Evolutionary conservation across 495 filamentous ascomycete species (phyloP).

Genomic region (Podospora conica): DNA sequence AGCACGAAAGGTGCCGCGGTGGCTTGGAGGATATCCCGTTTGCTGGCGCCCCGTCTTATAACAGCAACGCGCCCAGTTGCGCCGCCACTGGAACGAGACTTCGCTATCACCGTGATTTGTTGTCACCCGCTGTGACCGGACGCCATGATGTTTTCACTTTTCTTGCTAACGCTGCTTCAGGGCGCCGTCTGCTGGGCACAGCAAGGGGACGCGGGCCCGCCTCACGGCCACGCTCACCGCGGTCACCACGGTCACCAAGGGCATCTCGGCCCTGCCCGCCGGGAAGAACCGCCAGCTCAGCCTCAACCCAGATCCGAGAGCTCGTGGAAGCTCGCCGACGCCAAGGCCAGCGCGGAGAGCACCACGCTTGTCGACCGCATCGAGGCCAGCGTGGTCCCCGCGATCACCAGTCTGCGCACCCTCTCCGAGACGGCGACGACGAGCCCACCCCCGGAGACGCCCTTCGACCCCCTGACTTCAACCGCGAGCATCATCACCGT

Average conservation of each 20-base stretch:
- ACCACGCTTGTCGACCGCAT: background rate
- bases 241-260: background rate
- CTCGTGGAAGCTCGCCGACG: background rate
- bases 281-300: background rate
- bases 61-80: background rate
- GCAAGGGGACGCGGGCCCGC: background rate
- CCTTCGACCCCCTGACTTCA: slow-evolving; percentile 7
- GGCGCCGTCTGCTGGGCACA: background rate
- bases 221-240: background rate
- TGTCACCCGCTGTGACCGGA: background rate
- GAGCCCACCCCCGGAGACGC: background rate
- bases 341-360: background rate
- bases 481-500: slow-evolving; percentile 22
- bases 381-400: background rate
- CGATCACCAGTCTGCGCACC: background rate
- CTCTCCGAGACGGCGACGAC: background rate
- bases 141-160: background rate
- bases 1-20: background rate
- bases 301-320: background rate
- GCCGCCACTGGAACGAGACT: background rate
- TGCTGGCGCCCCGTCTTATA: background rate
- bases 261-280: background rate
- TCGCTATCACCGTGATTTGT: background rate
- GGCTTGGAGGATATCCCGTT: background rate
- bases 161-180: slow-evolving; percentile 6